These are phyloP conservation scores for Inga leiocalycina DNA, from an alignment of 306 rosid genomes.

Conservation along the genomic window DNA sequence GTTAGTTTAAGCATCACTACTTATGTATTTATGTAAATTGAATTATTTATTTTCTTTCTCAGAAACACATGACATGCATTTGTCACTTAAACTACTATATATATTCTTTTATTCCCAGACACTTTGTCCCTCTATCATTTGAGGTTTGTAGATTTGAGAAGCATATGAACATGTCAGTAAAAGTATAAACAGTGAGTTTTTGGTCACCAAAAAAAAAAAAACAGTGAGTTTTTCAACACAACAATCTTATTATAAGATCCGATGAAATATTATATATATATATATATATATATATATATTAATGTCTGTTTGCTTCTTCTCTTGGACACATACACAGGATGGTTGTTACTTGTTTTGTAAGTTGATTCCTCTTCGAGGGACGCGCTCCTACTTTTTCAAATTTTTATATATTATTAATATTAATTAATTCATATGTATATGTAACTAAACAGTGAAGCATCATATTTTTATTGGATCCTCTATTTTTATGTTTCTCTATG, in stretches of 20 bases:
- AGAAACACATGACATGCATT: background rate
- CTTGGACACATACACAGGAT: background rate
- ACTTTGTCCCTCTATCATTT: background rate
- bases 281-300: background rate
- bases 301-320: slow-evolving; percentile 47
- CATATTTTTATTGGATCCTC: background rate
- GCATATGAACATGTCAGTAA: slow-evolving; percentile 65
- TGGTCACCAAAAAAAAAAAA: background rate
- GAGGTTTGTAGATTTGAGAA: slow-evolving; percentile 51
- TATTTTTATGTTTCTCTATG: background rate
- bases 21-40: too few relatives aligned
- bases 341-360: background rate
- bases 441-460: background rate
- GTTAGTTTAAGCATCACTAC: too few relatives aligned
- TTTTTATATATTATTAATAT: background rate
- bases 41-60: background rate
- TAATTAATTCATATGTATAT: too few relatives aligned
- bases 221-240: slow-evolving; percentile 46
- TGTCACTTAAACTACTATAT: background rate
- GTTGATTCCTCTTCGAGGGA: slow-evolving; percentile 48
- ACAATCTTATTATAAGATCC: slow-evolving; percentile 51
- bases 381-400: slow-evolving; percentile 29
- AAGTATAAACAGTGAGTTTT: slow-evolving; percentile 44
- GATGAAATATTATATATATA: slow-evolving; percentile 25
- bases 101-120: slow-evolving; percentile 10